Evolutionary conservation across 1,139 yeast species (phyloP).

Genomic region (Saccharomyces hybrid): DNA sequence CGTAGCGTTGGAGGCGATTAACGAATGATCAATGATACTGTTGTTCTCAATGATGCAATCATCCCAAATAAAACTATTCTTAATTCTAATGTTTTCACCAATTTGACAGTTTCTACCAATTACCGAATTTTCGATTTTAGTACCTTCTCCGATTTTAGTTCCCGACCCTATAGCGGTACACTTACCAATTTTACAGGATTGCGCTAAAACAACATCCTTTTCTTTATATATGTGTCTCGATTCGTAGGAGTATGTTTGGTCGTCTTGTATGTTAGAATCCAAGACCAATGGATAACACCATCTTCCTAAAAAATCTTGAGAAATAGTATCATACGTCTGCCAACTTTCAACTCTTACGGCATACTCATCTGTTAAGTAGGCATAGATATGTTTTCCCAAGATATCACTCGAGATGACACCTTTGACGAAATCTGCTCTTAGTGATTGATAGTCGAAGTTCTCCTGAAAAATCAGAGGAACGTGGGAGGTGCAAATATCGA

Average conservation of each 20-base stretch:
- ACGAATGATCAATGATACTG: slow-evolving; percentile 49
- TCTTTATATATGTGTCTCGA: slow-evolving; percentile 83
- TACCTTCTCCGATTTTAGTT: slow-evolving; percentile 55
- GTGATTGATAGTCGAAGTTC: slow-evolving; percentile 84
- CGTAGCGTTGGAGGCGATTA: slow-evolving; percentile 58
- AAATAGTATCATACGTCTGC: slow-evolving; percentile 85
- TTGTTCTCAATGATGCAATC: slow-evolving; percentile 65
- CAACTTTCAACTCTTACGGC: slow-evolving; percentile 93
- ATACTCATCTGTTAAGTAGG: slow-evolving; percentile 70
- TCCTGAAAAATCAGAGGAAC: slow-evolving; percentile 95
- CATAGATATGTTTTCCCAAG: slow-evolving; percentile 83
- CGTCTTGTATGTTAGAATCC: slow-evolving; percentile 66
- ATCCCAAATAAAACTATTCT: slow-evolving; percentile 83
- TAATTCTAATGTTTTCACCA: slow-evolving; percentile 66
- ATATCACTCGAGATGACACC: slow-evolving; percentile 90
- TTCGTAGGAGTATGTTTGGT: slow-evolving; percentile 70
- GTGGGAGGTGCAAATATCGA: slow-evolving; percentile 89
- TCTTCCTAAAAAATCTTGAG: slow-evolving; percentile 85
- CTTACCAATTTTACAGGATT: slow-evolving; percentile 75
- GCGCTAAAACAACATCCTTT: slow-evolving; percentile 76
- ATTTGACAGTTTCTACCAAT: slow-evolving; percentile 85
- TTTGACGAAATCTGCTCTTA: slow-evolving; percentile 80
- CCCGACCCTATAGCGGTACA: slow-evolving; percentile 73
- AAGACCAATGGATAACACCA: slow-evolving; percentile 92
- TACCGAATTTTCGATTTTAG: slow-evolving; percentile 54